phyloP scores from a whole-genome alignment of 345 rosid genomes.

The Sisymbrium altissimum region DNA sequence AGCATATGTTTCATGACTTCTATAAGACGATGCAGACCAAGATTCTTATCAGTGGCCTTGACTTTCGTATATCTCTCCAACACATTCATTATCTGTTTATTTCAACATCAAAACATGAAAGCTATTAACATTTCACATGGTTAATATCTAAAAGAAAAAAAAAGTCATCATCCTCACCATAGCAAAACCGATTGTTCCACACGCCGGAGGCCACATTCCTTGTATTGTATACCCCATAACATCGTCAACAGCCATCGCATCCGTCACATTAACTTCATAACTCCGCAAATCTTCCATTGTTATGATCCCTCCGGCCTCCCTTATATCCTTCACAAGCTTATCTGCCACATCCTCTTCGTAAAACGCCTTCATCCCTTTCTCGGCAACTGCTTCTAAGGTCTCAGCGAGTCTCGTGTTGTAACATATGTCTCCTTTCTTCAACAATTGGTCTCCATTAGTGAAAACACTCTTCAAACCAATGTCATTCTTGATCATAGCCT shows the following conservation, averaged over 20 bases:
- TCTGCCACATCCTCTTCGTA: conserved; percentile 64
- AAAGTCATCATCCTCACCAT: conserved; percentile 42
- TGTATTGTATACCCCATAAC: conserved; percentile 55
- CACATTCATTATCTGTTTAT: conserved; percentile 61
- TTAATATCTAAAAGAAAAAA: neutral
- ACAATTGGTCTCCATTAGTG: conserved; percentile 57
- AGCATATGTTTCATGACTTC: conserved; percentile 91
- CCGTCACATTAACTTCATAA: conserved; percentile 55
- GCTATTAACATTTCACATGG: neutral
- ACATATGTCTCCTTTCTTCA: conserved; percentile 60
- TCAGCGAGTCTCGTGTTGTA: conserved; percentile 51
- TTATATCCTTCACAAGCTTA: conserved; percentile 60
- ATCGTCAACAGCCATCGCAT: conserved; percentile 47
- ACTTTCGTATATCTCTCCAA: conserved; percentile 50
- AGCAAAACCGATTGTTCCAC: conserved; percentile 71
- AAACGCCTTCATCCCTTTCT: conserved; percentile 59
- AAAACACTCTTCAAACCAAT: conserved; percentile 56
- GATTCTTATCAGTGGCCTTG: conserved; percentile 43
- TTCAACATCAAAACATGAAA: conserved; percentile 1
- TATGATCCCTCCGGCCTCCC: conserved; percentile 69
- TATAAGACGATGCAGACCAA: conserved; percentile 62
- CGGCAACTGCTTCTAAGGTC: conserved; percentile 60
- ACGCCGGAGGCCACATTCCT: conserved; percentile 89
- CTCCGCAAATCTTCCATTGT: conserved; percentile 69
- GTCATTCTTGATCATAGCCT: conserved; percentile 42